Base-by-base conservation (phyloP, 176 grass and related monocot genomes). In the Leersia perrieri region DNA sequence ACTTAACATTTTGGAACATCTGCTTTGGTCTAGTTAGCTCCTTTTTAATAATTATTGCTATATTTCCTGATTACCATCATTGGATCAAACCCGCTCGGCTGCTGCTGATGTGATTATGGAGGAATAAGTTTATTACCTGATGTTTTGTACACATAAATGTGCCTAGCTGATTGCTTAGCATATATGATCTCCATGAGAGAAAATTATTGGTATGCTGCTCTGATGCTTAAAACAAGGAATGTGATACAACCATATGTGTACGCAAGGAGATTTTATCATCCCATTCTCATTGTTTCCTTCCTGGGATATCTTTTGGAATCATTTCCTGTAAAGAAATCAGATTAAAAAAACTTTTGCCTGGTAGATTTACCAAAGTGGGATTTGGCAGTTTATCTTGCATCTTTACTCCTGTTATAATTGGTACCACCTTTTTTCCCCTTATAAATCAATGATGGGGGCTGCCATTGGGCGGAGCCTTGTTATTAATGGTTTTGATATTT, bases 31-130 rank as follows among this genome's bases (percentile, higher is more conserved):
- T 47, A 16, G 31, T 31, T 64, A 31, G 11, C 45, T 39, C 45
- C 1, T 60, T 63, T 29, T 44, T 62, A 5, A 60, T 39, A 72
- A 11, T 6, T 13, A 3, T 4, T 74, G 41, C 35, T 53, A 53
- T 74, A 74, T 39, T n/a, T n/a, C 32, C 64, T n/a, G n/a, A n/a
- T n/a, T n/a, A n/a, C 27, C 75, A 68, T 76, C 18, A 42, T 57
- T 44, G 44, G 25, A 34, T 77, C 26, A 26, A 49, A 9, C 65
- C 27, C 41, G 13, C 10, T 77, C 30, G 7, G n/a, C 40, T 6
- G 29, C 74, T 61, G 47, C 5, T 70, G 11, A 25, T 63, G 5
- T 70, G 33, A 13, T 85, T 72, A 39, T 51, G 66, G 55, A 51
- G 34, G 63, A 18, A 11, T 28, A 34, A 23, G 35, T 15, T 85